Percentiles rank a stretch among this genome's conserved stretches.
Evolutionary conservation across 768 basidiomycete genomes (phyloP).

Genomic region (Boletales sp.): DNA sequence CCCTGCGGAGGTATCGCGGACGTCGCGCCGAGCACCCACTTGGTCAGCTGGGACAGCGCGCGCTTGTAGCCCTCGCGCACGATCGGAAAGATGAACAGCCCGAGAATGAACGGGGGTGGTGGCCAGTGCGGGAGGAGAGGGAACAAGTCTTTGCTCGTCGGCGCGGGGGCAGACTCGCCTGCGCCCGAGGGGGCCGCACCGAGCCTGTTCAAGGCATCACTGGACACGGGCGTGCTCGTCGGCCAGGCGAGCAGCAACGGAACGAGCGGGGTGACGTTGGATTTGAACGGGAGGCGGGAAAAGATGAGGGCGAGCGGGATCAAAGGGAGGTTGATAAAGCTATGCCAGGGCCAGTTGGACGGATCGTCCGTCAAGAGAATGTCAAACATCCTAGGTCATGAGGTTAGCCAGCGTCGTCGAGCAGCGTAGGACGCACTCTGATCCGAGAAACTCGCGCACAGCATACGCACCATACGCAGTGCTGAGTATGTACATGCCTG

Average conservation of each 20-base stretch:
- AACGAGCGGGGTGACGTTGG: constrained; percentile 21
- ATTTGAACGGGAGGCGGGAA: constrained; percentile 47
- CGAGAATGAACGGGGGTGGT: constrained; percentile 56
- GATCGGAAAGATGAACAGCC: constrained; percentile 49
- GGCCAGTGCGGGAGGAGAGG: constrained; percentile 46
- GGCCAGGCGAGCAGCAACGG: constrained; percentile 28
- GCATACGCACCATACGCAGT: constrained; percentile 75
- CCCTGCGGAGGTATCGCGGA: constrained; percentile 1
- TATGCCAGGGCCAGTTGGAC: constrained; percentile 70
- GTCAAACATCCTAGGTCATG: constrained; percentile 50
- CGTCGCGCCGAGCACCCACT: constrained; percentile 40
- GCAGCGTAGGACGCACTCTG: constrained; percentile 43
- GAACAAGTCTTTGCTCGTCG: constrained; percentile 16
- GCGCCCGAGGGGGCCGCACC: background rate
- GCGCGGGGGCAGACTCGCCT: background rate
- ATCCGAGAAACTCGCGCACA: constrained; percentile 62
- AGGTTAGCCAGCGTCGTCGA: background rate
- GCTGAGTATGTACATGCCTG: constrained; percentile 47
- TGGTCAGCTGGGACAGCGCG: constrained; percentile 38
- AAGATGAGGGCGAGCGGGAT: constrained; percentile 66
- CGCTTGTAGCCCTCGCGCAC: constrained; percentile 43
- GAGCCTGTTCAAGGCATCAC: constrained; percentile 1
- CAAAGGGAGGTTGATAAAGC: constrained; percentile 70
- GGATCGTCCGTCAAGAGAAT: constrained; percentile 66
- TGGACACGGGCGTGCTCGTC: constrained; percentile 24